phyloP scores from a whole-genome alignment of 164 flowering plant species.

The Echeveria elegans region DNA sequence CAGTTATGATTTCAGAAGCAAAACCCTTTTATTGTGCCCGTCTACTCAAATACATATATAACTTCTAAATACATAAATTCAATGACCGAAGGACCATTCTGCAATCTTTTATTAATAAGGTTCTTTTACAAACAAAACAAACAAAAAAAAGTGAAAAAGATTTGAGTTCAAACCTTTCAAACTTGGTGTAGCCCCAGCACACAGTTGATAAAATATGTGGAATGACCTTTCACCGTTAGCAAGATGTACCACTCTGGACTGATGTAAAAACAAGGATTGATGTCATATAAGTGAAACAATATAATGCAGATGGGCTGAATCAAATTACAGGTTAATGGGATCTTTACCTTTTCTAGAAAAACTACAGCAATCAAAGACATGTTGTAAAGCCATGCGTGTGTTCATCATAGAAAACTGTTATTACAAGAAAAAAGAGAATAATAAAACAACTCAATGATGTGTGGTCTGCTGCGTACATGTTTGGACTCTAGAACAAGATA shows the following conservation, averaged over 20 bases:
- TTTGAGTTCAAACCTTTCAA: slow-evolving; percentile 52
- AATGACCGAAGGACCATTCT: too few species aligned
- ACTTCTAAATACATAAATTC: too few species aligned
- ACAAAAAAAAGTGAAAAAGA: background rate
- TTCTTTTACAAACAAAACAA: background rate
- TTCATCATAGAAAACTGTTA: slow-evolving; percentile 11
- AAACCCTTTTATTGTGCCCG: too few species aligned
- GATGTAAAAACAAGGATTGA: slow-evolving; percentile 18
- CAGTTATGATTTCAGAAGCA: too few species aligned
- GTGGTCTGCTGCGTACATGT: slow-evolving; percentile 52
- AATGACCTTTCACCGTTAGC: slow-evolving; percentile 81
- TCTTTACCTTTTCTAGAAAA: slow-evolving; percentile 78
- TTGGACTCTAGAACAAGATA: slow-evolving; percentile 76
- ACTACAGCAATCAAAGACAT: slow-evolving; percentile 26
- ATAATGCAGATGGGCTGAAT: background rate
- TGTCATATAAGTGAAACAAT: background rate
- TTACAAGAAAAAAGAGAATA: background rate
- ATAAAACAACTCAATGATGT: background rate
- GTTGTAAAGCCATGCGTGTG: slow-evolving; percentile 4
- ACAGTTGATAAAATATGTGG: slow-evolving; percentile 92
- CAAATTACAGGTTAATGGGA: background rate
- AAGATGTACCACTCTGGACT: slow-evolving; percentile 90
- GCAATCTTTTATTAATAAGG: background rate
- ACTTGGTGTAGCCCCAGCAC: slow-evolving; percentile 80
- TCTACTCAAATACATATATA: too few species aligned